Conservation (phyloP, 2,329 filamentous ascomycete genomes). For the Stagonosporopsis chrysanthemi region DNA sequence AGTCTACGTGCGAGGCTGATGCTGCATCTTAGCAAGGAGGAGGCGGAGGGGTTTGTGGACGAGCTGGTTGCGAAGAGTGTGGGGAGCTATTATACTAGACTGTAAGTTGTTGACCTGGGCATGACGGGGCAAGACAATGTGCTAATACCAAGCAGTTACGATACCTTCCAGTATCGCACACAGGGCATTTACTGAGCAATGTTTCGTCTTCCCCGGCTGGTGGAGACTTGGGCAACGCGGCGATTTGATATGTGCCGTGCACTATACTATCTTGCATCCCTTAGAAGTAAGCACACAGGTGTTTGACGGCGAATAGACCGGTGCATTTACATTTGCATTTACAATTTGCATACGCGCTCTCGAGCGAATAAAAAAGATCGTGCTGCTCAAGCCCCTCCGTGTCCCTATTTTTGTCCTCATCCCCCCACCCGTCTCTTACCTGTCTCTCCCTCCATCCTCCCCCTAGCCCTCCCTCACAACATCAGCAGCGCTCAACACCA, state of each 20-base stretch:
- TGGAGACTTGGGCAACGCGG: neutral
- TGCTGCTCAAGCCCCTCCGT: neutral
- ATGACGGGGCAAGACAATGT: neutral
- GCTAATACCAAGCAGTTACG: constrained; percentile 64
- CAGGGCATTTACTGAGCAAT: constrained; percentile 78
- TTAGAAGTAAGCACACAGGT: neutral
- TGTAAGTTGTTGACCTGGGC: constrained; percentile 61
- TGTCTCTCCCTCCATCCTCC: neutral
- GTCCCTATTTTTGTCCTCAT: neutral
- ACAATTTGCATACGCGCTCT: neutral
- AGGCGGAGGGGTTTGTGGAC: constrained; percentile 82
- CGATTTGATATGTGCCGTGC: neutral
- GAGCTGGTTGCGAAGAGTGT: constrained; percentile 82
- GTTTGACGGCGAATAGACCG: neutral
- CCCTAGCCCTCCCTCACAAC: too few species aligned
- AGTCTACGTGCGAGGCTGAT: constrained; percentile 78
- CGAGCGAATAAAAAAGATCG: neutral
- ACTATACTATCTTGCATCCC: constrained; percentile 1
- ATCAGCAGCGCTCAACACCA: neutral
- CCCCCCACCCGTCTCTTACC: too few species aligned
- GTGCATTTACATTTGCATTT: neutral
- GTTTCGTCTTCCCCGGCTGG: neutral
- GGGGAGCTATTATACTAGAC: constrained; percentile 85
- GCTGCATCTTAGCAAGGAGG: constrained; percentile 81
- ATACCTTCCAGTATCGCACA: constrained; percentile 87